Percentiles rank a stretch among this genome's conserved stretches.
These are phyloP conservation scores for Chlamydomonas applanata DNA, from an alignment of 139 green algal species.

Conservation along the genomic window DNA sequence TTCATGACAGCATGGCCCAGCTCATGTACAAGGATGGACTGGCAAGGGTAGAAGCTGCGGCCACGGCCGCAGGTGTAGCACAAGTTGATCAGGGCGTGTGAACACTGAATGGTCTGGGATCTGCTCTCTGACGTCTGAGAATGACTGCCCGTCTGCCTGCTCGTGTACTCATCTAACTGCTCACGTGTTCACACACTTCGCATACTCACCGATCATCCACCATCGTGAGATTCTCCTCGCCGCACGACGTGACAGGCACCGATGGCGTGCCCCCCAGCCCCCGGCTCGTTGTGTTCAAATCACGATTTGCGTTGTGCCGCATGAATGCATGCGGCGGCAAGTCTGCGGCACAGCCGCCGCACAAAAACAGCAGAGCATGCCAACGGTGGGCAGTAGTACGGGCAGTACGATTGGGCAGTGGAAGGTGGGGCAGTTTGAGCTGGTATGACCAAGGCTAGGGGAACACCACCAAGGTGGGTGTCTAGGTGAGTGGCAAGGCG, in stretches of 20 bases:
- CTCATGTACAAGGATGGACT: constrained; percentile 52
- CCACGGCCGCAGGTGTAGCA: neutral
- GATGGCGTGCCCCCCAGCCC: constrained; percentile 63
- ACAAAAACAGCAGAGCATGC: too few species aligned
- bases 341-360: constrained; percentile 53
- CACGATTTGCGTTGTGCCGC: constrained; percentile 27
- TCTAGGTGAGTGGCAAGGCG: too few species aligned
- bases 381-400: too few species aligned
- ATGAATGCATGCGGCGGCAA: constrained; percentile 72
- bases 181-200: neutral
- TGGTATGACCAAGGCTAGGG: too few species aligned
- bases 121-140: too few species aligned
- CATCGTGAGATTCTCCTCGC: constrained; percentile 55
- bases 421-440: too few species aligned
- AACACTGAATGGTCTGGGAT: too few species aligned
- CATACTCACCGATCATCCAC: constrained; percentile 40
- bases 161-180: neutral
- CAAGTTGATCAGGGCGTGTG: neutral
- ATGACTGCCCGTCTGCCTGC: too few species aligned
- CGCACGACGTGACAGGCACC: constrained; percentile 46
- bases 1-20: constrained; percentile 55
- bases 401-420: too few species aligned
- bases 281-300: constrained; percentile 55
- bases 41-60: constrained; percentile 35
- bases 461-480: too few species aligned